Base-by-base conservation (phyloP, 2,329 filamentous ascomycete species). In the Trichoderma atroviride region DNA sequence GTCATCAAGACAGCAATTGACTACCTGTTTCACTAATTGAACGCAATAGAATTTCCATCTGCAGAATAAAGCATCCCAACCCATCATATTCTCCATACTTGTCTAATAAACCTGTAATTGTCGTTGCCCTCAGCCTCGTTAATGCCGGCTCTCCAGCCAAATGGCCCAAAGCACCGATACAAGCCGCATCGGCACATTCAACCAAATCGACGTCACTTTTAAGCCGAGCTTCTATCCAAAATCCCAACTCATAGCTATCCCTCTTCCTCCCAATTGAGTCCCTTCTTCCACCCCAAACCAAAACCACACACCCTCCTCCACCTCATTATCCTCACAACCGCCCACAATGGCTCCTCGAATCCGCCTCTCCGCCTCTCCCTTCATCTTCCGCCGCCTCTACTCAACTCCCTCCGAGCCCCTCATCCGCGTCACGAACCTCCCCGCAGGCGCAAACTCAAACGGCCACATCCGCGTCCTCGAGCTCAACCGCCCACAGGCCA, bases 401-500 rank as follows among this genome's bases (percentile, higher is more conserved):
- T 84, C 84, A 14, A 83, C 83, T 72, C 79, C 81, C 43, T 74
- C 81, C 37, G 79, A 84, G 56, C 84, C 88, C 13, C 81, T 90
- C 59, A 83, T 97, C 80, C 89, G 90, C 76, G 86, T 92, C 73
- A 90, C 88, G 71, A 89, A 91, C 79, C 82, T 97, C 60, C 91
- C 92, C 93, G 0, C 88, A 91, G 76, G n/a, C 61, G 27, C 63
- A 35, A 88, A 88, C 22, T 37, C 63, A 35, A 88, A 88, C 22
- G 96, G 95, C 73, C 91, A 91, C 82, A 96, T 98, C 81, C 91
- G 93, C 70, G 87, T 98, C 73, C 88, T 98, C 69, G 91, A 95
- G 71, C 87, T 99, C 73, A 96, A 97, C 82, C 88, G 94, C 4
- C 94, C 94, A 0, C 80, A 87, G 10, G 91, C 94, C 43, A 92